These are phyloP conservation scores for Phytomonas sp. DNA, from an alignment of 208 protist genomes.

Conservation along the genomic window DNA sequence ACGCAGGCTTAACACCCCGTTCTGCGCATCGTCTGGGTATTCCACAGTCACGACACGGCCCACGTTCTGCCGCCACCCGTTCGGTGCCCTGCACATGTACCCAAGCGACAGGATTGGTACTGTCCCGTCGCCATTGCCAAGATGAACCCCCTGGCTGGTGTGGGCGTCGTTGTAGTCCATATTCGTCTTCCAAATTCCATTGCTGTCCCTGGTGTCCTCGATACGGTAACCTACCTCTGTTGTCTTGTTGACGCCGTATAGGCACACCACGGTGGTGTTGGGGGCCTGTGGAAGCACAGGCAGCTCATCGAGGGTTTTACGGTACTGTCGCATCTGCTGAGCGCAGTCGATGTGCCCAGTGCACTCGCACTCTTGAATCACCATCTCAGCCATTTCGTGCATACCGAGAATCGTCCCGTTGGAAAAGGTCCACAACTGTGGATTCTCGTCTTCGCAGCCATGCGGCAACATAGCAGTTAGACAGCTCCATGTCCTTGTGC, in stretches of 20 bases:
- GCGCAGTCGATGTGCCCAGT: slow-evolving; percentile 48
- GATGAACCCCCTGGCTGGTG: slow-evolving; percentile 48
- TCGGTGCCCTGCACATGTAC: slow-evolving; percentile 86
- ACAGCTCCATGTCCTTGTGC: slow-evolving; percentile 69
- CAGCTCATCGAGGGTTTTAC: slow-evolving; percentile 27
- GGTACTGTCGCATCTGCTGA: slow-evolving; percentile 22
- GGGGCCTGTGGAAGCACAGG: slow-evolving; percentile 73
- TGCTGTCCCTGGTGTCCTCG: slow-evolving; percentile 5
- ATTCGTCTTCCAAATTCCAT: slow-evolving; percentile 23
- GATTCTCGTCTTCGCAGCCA: slow-evolving; percentile 48
- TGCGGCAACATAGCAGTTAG: slow-evolving; percentile 56
- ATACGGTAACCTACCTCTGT: slow-evolving; percentile 82
- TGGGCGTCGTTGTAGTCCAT: slow-evolving; percentile 16
- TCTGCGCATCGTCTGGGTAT: slow-evolving; percentile 33
- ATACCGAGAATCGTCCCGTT: slow-evolving; percentile 45
- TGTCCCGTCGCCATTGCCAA: slow-evolving; percentile 83
- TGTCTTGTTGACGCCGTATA: slow-evolving; percentile 82
- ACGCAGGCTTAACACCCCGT: slow-evolving; percentile 40
- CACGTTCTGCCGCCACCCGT: slow-evolving; percentile 76
- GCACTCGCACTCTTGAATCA: slow-evolving; percentile 31
- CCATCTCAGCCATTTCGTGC: slow-evolving; percentile 21
- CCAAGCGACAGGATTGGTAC: slow-evolving; percentile 83
- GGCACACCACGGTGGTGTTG: slow-evolving; percentile 75
- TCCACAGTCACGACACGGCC: slow-evolving; percentile 81
- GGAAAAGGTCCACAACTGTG: slow-evolving; percentile 30